Evolutionary conservation across 805 yeast species (phyloP).

Genomic region (Pichia sporocuriosa): DNA sequence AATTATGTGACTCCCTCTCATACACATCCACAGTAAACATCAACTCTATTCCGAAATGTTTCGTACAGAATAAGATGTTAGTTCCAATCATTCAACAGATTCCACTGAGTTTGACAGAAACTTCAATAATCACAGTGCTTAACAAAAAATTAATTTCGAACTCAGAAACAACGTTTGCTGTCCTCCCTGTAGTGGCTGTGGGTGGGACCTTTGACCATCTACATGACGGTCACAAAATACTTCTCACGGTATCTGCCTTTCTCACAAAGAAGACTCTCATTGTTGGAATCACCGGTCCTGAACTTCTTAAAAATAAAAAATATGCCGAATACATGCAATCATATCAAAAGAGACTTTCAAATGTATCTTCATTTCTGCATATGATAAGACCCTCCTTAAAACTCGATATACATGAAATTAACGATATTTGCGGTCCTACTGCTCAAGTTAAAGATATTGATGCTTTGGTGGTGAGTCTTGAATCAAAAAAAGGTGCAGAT

Average conservation of each 20-base stretch:
- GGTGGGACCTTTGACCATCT: constrained; percentile 98
- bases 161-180: not conserved
- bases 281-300: constrained; percentile 78
- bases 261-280: constrained; percentile 50
- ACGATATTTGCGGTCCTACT: constrained; percentile 93
- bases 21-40: too few species aligned
- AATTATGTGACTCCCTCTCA: too few species aligned
- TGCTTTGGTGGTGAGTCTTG: constrained; percentile 74
- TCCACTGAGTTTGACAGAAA: too few species aligned
- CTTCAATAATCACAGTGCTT: too few species aligned
- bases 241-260: constrained; percentile 67
- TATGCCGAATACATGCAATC: constrained; percentile 58
- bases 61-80: too few species aligned
- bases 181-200: constrained; percentile 41
- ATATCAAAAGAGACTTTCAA: constrained; percentile 42
- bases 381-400: constrained; percentile 39
- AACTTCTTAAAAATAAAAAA: constrained; percentile 67
- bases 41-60: too few species aligned
- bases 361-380: constrained; percentile 44
- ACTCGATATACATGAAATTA: constrained; percentile 54
- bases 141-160: not conserved
- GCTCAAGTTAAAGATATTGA: constrained; percentile 68
- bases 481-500: constrained; percentile 69
- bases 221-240: constrained; percentile 90
- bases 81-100: too few species aligned